These are phyloP conservation scores for Nicotiana obtusifolia DNA, from an alignment of 257 asterid species.

Conservation along the genomic window DNA sequence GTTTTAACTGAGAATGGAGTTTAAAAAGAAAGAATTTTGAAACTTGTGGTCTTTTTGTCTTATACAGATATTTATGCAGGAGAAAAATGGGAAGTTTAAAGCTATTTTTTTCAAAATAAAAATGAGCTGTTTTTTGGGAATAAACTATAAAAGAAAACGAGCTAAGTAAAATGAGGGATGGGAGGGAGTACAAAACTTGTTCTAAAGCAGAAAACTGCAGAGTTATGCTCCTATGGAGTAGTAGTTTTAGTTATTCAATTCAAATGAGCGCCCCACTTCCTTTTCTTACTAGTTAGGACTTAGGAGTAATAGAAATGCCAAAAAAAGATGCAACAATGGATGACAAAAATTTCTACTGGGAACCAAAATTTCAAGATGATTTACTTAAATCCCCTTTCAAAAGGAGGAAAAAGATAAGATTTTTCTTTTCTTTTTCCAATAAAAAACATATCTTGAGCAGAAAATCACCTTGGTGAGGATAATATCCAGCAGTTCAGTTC, in stretches of 20 bases:
- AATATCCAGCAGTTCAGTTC: conserved; percentile 47
- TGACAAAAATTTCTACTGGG: not conserved
- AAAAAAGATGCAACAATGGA: not conserved
- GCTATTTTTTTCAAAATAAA: no score
- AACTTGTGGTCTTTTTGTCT: no score
- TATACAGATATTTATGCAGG: no score
- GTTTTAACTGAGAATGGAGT: no score
- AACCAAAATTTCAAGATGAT: not conserved
- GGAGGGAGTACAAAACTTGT: not conserved
- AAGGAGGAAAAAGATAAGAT: not conserved
- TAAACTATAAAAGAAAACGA: no score
- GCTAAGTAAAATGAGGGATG: no score
- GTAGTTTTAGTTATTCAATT: not conserved
- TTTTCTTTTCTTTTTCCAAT: not conserved
- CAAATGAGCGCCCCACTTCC: not conserved
- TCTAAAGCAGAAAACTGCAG: not conserved
- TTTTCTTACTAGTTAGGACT: not conserved
- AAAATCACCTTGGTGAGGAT: conserved; percentile 44
- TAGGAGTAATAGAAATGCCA: not conserved
- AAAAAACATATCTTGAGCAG: not conserved
- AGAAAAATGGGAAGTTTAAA: no score
- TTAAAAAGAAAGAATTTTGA: no score
- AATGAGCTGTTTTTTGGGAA: no score
- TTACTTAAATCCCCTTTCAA: not conserved
- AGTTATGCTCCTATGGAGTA: not conserved